Evolutionary conservation across 2,329 filamentous ascomycete species (phyloP).

Genomic region (Dactylellina drechsleri): DNA sequence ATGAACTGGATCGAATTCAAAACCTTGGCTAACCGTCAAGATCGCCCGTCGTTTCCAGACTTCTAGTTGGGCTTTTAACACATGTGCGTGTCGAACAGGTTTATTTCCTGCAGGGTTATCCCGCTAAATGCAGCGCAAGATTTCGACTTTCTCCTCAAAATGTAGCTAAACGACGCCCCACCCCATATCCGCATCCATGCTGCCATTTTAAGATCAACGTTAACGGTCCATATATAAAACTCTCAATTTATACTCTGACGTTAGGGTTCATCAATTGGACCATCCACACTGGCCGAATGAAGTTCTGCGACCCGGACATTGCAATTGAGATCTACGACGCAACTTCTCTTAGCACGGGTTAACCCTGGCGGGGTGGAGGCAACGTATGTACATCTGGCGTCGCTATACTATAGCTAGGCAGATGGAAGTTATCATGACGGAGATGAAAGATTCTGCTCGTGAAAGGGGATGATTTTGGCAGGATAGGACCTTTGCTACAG

Average conservation of each 20-base stretch:
- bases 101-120: background rate
- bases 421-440: background rate
- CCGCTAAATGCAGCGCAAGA: background rate
- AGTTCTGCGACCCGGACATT: constrained; percentile 10
- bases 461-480: background rate
- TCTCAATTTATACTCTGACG: constrained; percentile 10
- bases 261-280: constrained; percentile 5
- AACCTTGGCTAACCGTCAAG: background rate
- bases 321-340: constrained; percentile 31
- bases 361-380: constrained; percentile 3
- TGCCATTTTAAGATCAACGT: constrained; percentile 18
- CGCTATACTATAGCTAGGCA: constrained; percentile 10
- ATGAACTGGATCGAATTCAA: too few species aligned
- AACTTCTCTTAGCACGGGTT: background rate
- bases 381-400: background rate
- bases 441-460: constrained; percentile 1
- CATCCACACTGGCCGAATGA: constrained; percentile 3
- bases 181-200: constrained; percentile 7
- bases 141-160: background rate
- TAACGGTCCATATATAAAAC: constrained; percentile 14
- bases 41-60: constrained; percentile 8
- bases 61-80: background rate
- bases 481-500: background rate
- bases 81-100: too few species aligned
- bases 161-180: background rate